These are phyloP conservation scores for Inga leiocalycina DNA, from an alignment of 306 rosid genomes.

Conservation along the genomic window DNA sequence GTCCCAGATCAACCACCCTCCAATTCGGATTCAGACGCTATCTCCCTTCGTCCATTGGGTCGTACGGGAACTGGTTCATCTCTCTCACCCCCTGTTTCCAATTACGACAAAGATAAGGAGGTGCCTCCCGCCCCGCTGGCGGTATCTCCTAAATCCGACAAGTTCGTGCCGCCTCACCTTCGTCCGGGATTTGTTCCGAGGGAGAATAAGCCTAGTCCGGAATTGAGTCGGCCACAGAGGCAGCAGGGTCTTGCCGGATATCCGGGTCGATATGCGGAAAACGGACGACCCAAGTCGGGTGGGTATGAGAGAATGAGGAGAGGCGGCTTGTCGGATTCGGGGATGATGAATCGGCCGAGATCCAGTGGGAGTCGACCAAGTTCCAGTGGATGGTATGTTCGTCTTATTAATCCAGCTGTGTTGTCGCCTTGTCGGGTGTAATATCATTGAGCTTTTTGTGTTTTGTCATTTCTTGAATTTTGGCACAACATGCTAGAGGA, in stretches of 20 bases:
- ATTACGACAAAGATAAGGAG: conserved; percentile 45
- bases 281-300: conserved; percentile 70
- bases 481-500: background rate
- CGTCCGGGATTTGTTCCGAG: conserved; percentile 71
- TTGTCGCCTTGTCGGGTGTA: background rate
- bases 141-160: conserved; percentile 45
- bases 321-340: conserved; percentile 46
- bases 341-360: conserved; percentile 50
- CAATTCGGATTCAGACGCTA: conserved; percentile 44
- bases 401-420: background rate
- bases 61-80: conserved; percentile 49
- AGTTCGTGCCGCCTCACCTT: conserved; percentile 87
- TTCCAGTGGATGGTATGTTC: conserved; percentile 56
- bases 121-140: conserved; percentile 16
- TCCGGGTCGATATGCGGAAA: conserved; percentile 42
- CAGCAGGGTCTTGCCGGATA: conserved; percentile 37
- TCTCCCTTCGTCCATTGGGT: conserved; percentile 81
- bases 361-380: conserved; percentile 49
- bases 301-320: conserved; percentile 56
- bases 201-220: conserved; percentile 53
- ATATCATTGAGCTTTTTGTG: background rate
- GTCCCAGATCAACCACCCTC: conserved; percentile 40
- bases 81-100: conserved; percentile 34
- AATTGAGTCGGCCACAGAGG: conserved; percentile 39
- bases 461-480: conserved; percentile 22